phyloP scores from a whole-genome alignment of 179 eudicot genomes.

The Carnegiea gigantea region DNA sequence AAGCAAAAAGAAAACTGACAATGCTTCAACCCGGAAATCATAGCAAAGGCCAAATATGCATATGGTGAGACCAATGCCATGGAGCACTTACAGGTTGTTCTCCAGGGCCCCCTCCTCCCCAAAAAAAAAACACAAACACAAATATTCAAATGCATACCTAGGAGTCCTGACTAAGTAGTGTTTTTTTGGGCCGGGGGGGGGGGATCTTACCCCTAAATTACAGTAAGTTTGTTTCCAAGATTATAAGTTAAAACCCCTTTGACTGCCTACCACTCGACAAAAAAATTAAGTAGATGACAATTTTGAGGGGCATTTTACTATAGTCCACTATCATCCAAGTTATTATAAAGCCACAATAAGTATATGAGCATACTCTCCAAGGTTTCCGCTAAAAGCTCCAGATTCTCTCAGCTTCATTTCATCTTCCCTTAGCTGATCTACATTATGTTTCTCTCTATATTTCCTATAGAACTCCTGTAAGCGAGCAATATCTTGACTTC shows the following conservation, averaged over 20 bases:
- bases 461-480: constrained; percentile 79
- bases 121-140: background rate
- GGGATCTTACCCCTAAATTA: background rate
- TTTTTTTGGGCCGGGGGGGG: background rate
- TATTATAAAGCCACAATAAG: background rate
- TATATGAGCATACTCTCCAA: constrained; percentile 76
- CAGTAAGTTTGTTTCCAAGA: background rate
- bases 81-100: background rate
- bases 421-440: constrained; percentile 83
- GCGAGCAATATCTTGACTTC: constrained; percentile 93
- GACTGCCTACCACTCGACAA: background rate
- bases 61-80: too few relatives aligned
- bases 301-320: background rate
- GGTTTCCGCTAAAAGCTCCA: constrained; percentile 76
- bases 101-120: background rate
- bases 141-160: background rate
- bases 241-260: background rate
- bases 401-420: constrained; percentile 89
- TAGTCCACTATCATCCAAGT: background rate
- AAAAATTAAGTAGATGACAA: background rate
- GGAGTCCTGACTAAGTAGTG: background rate
- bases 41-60: too few relatives aligned
- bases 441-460: constrained; percentile 72
- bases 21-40: too few relatives aligned
- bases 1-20: too few relatives aligned